Evolutionary conservation across 305 asterid genomes (phyloP).

Genomic region (Nicotiana rustica): DNA sequence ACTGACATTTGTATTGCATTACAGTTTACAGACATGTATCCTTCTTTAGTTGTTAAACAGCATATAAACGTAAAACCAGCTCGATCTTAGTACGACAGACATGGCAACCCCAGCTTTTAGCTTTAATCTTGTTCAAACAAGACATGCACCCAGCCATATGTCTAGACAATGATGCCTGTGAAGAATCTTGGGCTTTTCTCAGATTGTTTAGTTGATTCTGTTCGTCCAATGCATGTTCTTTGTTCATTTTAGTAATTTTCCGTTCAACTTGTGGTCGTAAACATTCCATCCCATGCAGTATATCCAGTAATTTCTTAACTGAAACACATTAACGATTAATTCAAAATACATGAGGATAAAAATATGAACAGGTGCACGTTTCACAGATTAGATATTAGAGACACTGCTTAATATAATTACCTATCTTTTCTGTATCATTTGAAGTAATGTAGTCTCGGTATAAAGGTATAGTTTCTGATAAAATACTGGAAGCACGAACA

Average conservation of each 20-base stretch:
- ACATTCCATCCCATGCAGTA: neutral
- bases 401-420: neutral
- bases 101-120: slow-evolving; percentile 78
- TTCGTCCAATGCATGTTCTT: neutral
- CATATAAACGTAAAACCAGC: slow-evolving; percentile 65
- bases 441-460: slow-evolving; percentile 30
- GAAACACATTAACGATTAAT: neutral
- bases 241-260: neutral
- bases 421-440: slow-evolving; percentile 25
- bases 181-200: neutral
- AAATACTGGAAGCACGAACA: neutral
- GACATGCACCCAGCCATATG: slow-evolving; percentile 82
- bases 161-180: neutral
- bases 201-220: neutral
- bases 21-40: neutral
- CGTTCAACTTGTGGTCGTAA: slow-evolving; percentile 21
- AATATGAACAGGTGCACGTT: neutral
- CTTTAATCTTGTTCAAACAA: slow-evolving; percentile 66
- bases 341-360: neutral
- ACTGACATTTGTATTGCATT: neutral
- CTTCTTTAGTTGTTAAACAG: slow-evolving; percentile 44
- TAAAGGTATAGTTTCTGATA: slow-evolving; percentile 31
- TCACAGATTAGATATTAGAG: neutral
- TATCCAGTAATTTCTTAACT: slow-evolving; percentile 17
- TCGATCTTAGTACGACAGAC: slow-evolving; percentile 71